A percentile compares a stretch with the other conserved stretches of the same genome.
phyloP scores from a whole-genome alignment of 1,139 yeast species.

The Zygotorulaspora mrakii region DNA sequence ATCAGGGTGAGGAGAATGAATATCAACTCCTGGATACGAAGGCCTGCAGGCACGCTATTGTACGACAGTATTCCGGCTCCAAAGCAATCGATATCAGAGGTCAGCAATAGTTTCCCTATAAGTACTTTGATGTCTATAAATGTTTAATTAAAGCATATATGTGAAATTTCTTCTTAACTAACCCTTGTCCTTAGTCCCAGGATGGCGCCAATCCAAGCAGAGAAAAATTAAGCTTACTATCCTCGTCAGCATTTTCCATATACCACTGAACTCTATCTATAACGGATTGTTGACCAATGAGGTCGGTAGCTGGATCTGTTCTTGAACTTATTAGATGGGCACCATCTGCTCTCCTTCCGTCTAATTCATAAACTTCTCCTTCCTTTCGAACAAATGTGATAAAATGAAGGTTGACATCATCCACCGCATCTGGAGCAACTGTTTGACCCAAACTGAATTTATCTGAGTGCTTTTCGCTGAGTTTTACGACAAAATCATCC shows the following conservation, averaged over 20 bases:
- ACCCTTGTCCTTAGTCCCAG: conserved; percentile 35
- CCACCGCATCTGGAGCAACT: conserved; percentile 69
- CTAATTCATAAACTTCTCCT: conserved; percentile 73
- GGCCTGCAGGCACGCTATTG: conserved; percentile 44
- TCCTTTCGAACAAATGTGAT: conserved; percentile 63
- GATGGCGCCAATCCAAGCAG: conserved; percentile 64
- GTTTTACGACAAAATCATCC: conserved; percentile 28
- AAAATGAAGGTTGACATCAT: conserved; percentile 68
- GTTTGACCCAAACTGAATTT: conserved; percentile 59
- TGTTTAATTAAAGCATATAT: background rate
- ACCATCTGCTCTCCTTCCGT: conserved; percentile 74
- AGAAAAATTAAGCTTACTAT: conserved; percentile 59
- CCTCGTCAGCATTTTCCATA: conserved; percentile 57
- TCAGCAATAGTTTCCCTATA: conserved; percentile 11
- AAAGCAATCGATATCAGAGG: conserved; percentile 70
- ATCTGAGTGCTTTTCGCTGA: conserved; percentile 23
- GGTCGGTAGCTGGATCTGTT: conserved; percentile 39
- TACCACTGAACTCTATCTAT: conserved; percentile 59
- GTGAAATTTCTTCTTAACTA: too few species aligned
- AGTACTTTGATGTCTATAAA: conserved; percentile 3
- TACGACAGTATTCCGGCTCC: conserved; percentile 44
- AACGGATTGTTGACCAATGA: conserved; percentile 53
- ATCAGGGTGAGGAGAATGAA: conserved; percentile 31
- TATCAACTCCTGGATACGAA: conserved; percentile 38
- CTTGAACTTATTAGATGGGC: conserved; percentile 60